Conservation (phyloP, 2,329 filamentous ascomycete species). For the Trichoderma simmonsii region DNA sequence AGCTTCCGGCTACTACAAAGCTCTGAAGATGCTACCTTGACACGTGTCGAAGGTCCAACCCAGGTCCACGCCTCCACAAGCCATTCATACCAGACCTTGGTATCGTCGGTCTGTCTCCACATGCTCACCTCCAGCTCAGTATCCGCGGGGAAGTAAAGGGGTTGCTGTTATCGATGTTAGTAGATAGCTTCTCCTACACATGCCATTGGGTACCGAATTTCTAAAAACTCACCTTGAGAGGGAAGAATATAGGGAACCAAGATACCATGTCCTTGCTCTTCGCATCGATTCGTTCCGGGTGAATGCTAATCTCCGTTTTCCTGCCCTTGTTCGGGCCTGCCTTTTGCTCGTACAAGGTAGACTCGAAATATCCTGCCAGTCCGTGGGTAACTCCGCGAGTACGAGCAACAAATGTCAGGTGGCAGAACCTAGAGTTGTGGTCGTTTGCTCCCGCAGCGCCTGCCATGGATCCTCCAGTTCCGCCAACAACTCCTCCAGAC, state of each 20-base stretch:
- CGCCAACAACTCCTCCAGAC: slow-evolving; percentile 62
- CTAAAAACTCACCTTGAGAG: slow-evolving; percentile 68
- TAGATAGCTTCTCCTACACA: background rate
- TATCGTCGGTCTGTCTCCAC: slow-evolving; percentile 93
- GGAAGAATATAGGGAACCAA: slow-evolving; percentile 99
- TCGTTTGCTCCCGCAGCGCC: slow-evolving; percentile 81
- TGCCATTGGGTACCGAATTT: background rate
- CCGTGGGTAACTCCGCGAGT: slow-evolving; percentile 85
- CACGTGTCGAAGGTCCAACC: slow-evolving; percentile 55
- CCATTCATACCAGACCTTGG: slow-evolving; percentile 99
- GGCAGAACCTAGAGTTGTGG: slow-evolving; percentile 81
- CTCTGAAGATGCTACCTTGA: slow-evolving; percentile 65
- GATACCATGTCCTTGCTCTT: slow-evolving; percentile 99
- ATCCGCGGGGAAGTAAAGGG: slow-evolving; percentile 79
- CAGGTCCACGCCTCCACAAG: slow-evolving; percentile 79
- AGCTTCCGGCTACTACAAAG: slow-evolving; percentile 67
- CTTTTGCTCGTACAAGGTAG: slow-evolving; percentile 74
- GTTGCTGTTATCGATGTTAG: slow-evolving; percentile 54
- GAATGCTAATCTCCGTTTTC: slow-evolving; percentile 83
- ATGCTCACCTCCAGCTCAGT: slow-evolving; percentile 87
- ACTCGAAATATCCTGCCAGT: slow-evolving; percentile 92
- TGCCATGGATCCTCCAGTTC: slow-evolving; percentile 69
- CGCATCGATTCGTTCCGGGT: slow-evolving; percentile 83
- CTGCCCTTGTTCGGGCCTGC: slow-evolving; percentile 34
- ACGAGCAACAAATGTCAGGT: slow-evolving; percentile 72